A percentile compares a stretch with the other conserved stretches of the same genome.
Conservation (phyloP, 805 yeast species). For the Ogataea polymorpha region DNA sequence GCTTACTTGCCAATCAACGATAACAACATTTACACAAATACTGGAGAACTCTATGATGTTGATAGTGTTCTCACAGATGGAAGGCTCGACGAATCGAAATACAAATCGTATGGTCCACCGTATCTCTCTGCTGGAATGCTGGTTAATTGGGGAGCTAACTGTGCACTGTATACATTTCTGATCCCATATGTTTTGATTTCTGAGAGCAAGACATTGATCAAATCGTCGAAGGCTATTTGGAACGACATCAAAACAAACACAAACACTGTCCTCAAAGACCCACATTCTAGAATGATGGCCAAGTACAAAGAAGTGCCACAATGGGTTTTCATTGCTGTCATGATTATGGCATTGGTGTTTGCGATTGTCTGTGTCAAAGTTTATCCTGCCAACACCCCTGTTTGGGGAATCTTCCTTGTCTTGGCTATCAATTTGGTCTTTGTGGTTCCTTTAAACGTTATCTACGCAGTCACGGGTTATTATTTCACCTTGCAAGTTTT, state of each 20-base stretch:
- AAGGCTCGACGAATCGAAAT: conserved; percentile 45
- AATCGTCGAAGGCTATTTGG: conserved; percentile 30
- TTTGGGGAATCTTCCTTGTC: conserved; percentile 61
- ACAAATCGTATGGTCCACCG: conserved; percentile 60
- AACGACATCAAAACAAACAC: conserved; percentile 29
- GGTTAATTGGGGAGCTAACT: conserved; percentile 57
- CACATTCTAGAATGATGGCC: conserved; percentile 45
- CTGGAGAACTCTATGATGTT: conserved; percentile 48
- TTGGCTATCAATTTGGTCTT: conserved; percentile 51
- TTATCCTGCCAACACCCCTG: conserved; percentile 53
- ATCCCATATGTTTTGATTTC: conserved; percentile 1
- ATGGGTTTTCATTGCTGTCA: conserved; percentile 57
- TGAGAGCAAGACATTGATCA: conserved; percentile 41
- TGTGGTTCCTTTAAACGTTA: conserved; percentile 58
- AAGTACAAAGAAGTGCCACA: conserved; percentile 69
- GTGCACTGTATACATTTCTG: conserved; percentile 58
- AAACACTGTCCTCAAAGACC: conserved; percentile 16
- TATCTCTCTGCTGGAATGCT: conserved; percentile 57
- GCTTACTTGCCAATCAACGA: conserved; percentile 54
- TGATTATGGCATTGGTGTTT: conserved; percentile 43
- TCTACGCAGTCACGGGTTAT: conserved; percentile 61
- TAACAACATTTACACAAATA: conserved; percentile 49
- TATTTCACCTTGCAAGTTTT: conserved; percentile 58
- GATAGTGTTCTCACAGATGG: conserved; percentile 42
- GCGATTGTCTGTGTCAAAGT: conserved; percentile 38